Conservation (phyloP, 169 alveolate genomes). For the Hepatocystis sp. region DNA sequence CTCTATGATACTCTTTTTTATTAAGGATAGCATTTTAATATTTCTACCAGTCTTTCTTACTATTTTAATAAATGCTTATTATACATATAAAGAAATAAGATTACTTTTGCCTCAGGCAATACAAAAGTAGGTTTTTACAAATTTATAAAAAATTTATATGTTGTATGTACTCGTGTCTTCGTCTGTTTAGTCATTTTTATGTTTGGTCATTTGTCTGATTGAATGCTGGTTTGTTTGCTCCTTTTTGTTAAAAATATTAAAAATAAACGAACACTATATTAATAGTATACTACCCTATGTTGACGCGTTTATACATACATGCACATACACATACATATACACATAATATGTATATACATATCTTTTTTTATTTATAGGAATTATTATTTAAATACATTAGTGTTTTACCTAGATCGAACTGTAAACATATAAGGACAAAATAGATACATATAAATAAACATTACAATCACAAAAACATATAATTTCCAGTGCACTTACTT, state of each 20-base stretch:
- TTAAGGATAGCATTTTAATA: constrained; percentile 58
- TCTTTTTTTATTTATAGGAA: constrained; percentile 18
- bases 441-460: background rate
- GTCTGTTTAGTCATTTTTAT: background rate
- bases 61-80: constrained; percentile 35
- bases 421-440: background rate
- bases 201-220: too few relatives aligned
- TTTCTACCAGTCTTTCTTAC: constrained; percentile 68
- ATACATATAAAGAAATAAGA: constrained; percentile 55
- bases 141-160: background rate
- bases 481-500: background rate
- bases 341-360: background rate
- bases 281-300: too few relatives aligned
- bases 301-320: background rate
- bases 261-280: too few relatives aligned
- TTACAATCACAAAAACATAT: background rate
- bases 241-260: too few relatives aligned
- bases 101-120: constrained; percentile 6
- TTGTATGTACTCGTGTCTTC: background rate
- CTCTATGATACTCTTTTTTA: constrained; percentile 56
- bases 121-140: constrained; percentile 15
- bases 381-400: constrained; percentile 46
- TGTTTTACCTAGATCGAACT: constrained; percentile 24
- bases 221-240: too few relatives aligned
- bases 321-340: background rate